Evolutionary conservation across 176 grass and related monocot species (phyloP).

Genomic region (Areca catechu): DNA sequence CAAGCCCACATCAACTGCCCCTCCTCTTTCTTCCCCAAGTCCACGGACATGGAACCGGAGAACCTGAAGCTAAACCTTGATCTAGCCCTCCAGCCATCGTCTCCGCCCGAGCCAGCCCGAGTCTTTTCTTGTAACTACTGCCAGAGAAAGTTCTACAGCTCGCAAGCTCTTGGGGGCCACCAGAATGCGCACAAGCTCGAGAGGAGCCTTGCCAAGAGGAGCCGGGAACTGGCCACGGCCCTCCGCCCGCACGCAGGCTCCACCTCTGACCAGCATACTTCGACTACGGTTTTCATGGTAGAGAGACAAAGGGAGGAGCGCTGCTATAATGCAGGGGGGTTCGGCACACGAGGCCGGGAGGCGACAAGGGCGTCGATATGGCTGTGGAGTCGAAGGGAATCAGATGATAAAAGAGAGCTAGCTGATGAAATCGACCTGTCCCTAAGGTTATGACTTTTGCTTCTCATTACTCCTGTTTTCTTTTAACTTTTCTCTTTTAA

Average conservation of each 20-base stretch:
- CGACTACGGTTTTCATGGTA: not conserved
- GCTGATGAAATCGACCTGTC: constrained; percentile 57
- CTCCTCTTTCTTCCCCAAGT: too few species aligned
- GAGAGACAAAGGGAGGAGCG: not conserved
- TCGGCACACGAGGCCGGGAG: constrained; percentile 9
- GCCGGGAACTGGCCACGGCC: not conserved
- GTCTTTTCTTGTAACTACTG: constrained; percentile 83
- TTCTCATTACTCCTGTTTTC: not conserved
- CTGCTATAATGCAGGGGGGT: not conserved
- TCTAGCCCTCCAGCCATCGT: constrained; percentile 41
- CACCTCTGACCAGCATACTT: not conserved
- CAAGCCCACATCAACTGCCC: too few species aligned
- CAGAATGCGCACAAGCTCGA: constrained; percentile 96
- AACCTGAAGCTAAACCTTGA: constrained; percentile 41
- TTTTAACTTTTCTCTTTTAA: not conserved
- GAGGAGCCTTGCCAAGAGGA: constrained; percentile 31
- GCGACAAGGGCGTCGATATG: constrained; percentile 7
- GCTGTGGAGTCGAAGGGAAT: not conserved
- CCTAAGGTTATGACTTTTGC: constrained; percentile 45
- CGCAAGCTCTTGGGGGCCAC: constrained; percentile 88
- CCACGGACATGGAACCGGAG: not conserved
- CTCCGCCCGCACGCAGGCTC: constrained; percentile 8
- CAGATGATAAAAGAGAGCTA: constrained; percentile 12
- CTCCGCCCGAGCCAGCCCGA: constrained; percentile 29
- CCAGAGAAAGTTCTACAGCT: constrained; percentile 66